Evolutionary conservation across 257 asterid species (phyloP).

Genomic region (Rauvolfia tetraphylla): DNA sequence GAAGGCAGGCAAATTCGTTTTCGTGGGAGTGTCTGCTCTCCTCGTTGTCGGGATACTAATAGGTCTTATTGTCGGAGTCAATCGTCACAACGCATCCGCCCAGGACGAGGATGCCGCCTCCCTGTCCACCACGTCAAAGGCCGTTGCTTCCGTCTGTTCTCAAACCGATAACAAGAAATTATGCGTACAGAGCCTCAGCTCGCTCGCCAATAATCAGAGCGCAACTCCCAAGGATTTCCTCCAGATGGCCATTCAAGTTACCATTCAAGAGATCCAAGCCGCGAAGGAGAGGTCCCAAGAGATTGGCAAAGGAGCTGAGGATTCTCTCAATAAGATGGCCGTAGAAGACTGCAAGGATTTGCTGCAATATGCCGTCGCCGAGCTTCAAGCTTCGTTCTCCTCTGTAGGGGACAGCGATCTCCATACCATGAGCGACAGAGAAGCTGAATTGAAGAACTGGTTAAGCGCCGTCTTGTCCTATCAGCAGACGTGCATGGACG

Average conservation of each 20-base stretch:
- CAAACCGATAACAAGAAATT: slow-evolving; percentile 28
- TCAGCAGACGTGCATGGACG: slow-evolving; percentile 43
- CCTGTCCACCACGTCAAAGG: slow-evolving; percentile 23
- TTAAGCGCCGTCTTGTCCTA: slow-evolving; percentile 43
- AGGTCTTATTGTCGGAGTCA: slow-evolving; percentile 16
- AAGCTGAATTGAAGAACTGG: slow-evolving; percentile 42
- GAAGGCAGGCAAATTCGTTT: slow-evolving; percentile 20
- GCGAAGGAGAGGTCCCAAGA: slow-evolving; percentile 20
- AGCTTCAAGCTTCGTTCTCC: slow-evolving; percentile 42
- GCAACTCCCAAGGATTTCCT: slow-evolving; percentile 38
- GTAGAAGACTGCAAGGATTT: slow-evolving; percentile 42
- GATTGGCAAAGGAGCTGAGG: slow-evolving; percentile 26
- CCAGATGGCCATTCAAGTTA: slow-evolving; percentile 23
- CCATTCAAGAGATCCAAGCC: slow-evolving; percentile 28
- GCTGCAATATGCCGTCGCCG: slow-evolving; percentile 32
- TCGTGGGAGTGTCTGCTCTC: slow-evolving; percentile 21
- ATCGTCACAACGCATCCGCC: neutral
- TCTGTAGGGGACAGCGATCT: slow-evolving; percentile 29
- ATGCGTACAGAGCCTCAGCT: slow-evolving; percentile 29
- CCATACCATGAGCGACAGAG: slow-evolving; percentile 20
- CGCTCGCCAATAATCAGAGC: slow-evolving; percentile 27
- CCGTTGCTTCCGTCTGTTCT: slow-evolving; percentile 31
- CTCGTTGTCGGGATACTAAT: slow-evolving; percentile 23
- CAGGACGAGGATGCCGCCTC: slow-evolving; percentile 9
- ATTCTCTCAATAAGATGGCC: slow-evolving; percentile 42